Evolutionary conservation across 768 basidiomycete genomes (phyloP).

Genomic region (Lyophyllum shimeji): DNA sequence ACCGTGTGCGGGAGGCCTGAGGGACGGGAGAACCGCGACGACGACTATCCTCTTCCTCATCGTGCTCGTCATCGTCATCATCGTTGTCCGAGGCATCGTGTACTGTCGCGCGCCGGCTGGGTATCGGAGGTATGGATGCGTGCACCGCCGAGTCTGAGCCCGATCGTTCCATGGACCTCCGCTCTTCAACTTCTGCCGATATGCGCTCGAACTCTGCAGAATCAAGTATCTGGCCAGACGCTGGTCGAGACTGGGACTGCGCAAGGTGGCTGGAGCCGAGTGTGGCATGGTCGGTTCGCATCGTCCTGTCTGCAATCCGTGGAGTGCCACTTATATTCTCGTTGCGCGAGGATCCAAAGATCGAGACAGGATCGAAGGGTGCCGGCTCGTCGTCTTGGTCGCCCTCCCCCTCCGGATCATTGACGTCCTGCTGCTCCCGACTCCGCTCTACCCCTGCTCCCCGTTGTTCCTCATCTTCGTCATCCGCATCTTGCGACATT

Average conservation of each 20-base stretch:
- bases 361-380: slow-evolving; percentile 34
- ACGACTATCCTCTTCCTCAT: background rate
- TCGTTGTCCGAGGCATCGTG: slow-evolving; percentile 15
- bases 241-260: slow-evolving; percentile 16
- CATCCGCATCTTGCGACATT: slow-evolving; percentile 34
- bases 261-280: slow-evolving; percentile 37
- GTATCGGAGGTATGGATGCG: background rate
- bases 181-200: slow-evolving; percentile 52
- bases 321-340: slow-evolving; percentile 8
- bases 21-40: slow-evolving; percentile 2
- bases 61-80: background rate
- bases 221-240: slow-evolving; percentile 44
- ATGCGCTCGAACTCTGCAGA: slow-evolving; percentile 63
- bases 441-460: background rate
- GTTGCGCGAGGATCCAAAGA: slow-evolving; percentile 29
- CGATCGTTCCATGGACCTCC: slow-evolving; percentile 10
- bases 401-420: slow-evolving; percentile 18
- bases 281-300: slow-evolving; percentile 56
- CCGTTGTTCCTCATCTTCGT: slow-evolving; percentile 23
- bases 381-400: slow-evolving; percentile 30
- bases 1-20: background rate
- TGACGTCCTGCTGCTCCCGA: slow-evolving; percentile 18
- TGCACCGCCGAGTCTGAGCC: background rate
- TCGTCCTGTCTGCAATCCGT: slow-evolving; percentile 38
- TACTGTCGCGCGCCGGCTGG: slow-evolving; percentile 9